Evolutionary conservation across 805 yeast species (phyloP), one percentile per base, ranked within the genome.

Genomic region (Candida multigemmis): DNA sequence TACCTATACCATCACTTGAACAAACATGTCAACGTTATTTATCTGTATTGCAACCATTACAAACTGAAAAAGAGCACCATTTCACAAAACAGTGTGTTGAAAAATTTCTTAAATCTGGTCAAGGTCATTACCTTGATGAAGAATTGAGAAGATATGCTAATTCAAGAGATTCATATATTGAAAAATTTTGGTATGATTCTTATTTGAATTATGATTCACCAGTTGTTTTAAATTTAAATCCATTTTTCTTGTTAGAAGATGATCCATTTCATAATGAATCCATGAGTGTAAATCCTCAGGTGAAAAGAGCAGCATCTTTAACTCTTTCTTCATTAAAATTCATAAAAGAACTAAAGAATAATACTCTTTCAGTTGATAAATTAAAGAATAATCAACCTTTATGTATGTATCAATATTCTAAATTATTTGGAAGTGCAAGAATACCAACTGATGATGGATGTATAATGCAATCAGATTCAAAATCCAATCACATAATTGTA

Each of bases 121-220:
- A 52, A 2, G 49, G 85, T 65, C 12, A 73, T 72, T 28, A 60
- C 59, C 30, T 67, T 72, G 93, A 86, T 45, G 56, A 65, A 15
- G 75, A 73, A 39, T 63, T 86, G 27, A 60, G 76, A 11, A 67
- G 66, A 26, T 83, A 79, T 44, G 56, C 79, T 5, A 64, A 69
- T 26, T 57, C 76, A 10, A 60, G 84, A 35, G 74, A 81, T 26
- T 78, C 93, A 2, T 86, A 81, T 50, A 86, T 86, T 36, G 96
- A 86, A 53, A 94, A 86, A 51, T 86, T 86, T 50, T 86, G 96
- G 96, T 86, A 73, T 52, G 96, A 86, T 48, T 74, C 94, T 1
- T 86, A 86, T 50, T 63, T 86, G 38, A 77, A 77, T 50, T 83
- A 81, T 50, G 96, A 86, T 50, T 77, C 83, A 7, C 86, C 91